Evolutionary conservation across 306 rosid species (phyloP).

Genomic region (Acacia acuminata): DNA sequence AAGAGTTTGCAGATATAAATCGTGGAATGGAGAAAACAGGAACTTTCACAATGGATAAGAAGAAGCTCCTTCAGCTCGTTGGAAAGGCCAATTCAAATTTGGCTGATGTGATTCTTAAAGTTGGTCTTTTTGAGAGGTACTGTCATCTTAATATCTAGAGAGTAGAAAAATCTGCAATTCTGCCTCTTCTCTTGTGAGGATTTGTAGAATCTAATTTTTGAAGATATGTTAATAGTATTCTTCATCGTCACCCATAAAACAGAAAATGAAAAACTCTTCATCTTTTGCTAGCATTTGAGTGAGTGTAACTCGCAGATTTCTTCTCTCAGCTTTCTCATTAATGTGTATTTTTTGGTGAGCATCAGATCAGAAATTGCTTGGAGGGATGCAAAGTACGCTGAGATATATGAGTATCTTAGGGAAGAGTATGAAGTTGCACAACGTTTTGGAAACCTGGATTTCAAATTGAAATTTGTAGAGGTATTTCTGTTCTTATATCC

Average conservation of each 20-base stretch:
- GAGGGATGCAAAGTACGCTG: constrained; percentile 95
- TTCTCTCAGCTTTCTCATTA: constrained; percentile 14
- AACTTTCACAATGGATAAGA: constrained; percentile 94
- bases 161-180: constrained; percentile 8
- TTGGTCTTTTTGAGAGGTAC: constrained; percentile 97
- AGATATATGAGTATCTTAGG: constrained; percentile 80
- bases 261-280: background rate
- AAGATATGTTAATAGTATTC: background rate
- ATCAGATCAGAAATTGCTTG: constrained; percentile 95
- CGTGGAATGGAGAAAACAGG: constrained; percentile 99
- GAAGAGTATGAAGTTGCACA: constrained; percentile 96
- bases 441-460: constrained; percentile 90
- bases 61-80: constrained; percentile 94
- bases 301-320: constrained; percentile 19
- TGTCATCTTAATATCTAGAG: constrained; percentile 12
- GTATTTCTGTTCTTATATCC: constrained; percentile 40
- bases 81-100: constrained; percentile 96
- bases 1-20: constrained; percentile 90
- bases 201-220: constrained; percentile 7
- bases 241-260: background rate
- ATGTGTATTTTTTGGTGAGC: constrained; percentile 24
- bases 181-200: background rate
- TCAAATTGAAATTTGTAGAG: constrained; percentile 88
- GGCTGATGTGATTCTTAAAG: constrained; percentile 96
- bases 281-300: constrained; percentile 12